Percentiles rank a stretch among this genome's conserved stretches.
Conservation (phyloP, 345 rosid species). For the Dipteronia sinensis region DNA sequence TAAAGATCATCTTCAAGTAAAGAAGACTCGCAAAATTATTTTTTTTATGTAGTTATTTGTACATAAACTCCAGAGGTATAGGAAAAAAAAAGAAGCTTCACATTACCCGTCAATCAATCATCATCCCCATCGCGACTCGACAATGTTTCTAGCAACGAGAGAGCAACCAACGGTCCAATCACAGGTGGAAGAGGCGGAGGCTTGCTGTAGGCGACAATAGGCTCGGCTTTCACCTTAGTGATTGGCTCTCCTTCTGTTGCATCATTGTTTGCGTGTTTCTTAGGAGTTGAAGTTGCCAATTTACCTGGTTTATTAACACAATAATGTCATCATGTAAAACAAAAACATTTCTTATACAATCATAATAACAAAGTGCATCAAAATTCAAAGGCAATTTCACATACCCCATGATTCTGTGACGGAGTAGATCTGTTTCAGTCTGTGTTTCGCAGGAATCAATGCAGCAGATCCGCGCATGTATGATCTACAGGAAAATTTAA, state of each 20-base stretch:
- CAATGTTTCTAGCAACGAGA: slow-evolving; percentile 51
- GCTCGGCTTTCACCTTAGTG: slow-evolving; percentile 38
- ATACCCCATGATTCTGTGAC: slow-evolving; percentile 44
- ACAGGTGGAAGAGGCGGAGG: slow-evolving; percentile 56
- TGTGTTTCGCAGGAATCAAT: slow-evolving; percentile 31
- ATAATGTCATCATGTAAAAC: neutral
- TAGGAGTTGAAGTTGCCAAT: slow-evolving; percentile 44
- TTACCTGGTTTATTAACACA: slow-evolving; percentile 30
- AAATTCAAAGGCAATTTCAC: neutral
- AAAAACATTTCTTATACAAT: neutral
- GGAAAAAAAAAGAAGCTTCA: neutral
- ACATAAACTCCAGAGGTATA: slow-evolving; percentile 8
- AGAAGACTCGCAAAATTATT: slow-evolving; percentile 10
- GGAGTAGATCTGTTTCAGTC: slow-evolving; percentile 11
- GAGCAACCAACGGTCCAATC: slow-evolving; percentile 56
- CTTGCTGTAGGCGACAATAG: slow-evolving; percentile 54
- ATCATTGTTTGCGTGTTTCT: slow-evolving; percentile 32
- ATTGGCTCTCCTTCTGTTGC: neutral
- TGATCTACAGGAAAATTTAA: neutral
- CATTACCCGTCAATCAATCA: slow-evolving; percentile 32
- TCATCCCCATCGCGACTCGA: slow-evolving; percentile 45
- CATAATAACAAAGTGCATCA: neutral
- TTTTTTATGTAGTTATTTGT: neutral
- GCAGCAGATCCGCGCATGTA: slow-evolving; percentile 36
- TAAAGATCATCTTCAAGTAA: slow-evolving; percentile 42